phyloP scores from a whole-genome alignment of 129 eudicot genomes.

The Ambrosia trifida region DNA sequence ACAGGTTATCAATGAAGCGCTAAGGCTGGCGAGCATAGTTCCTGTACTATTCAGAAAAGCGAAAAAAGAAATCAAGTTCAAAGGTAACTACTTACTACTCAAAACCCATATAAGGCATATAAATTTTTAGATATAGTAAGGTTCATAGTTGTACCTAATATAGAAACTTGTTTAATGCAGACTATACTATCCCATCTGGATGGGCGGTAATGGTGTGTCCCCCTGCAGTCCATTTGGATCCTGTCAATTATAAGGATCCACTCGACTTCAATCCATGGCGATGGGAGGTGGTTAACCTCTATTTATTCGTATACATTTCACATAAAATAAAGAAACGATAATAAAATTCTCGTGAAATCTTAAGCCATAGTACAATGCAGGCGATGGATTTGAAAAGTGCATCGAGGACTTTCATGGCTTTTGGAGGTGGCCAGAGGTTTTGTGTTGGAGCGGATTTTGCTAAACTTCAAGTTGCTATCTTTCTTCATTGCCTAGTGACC shows the following conservation, averaged over 20 bases:
- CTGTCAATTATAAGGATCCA: conserved; percentile 59
- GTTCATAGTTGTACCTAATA: background rate
- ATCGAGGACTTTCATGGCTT: conserved; percentile 80
- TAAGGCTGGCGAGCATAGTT: conserved; percentile 71
- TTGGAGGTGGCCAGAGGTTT: conserved; percentile 93
- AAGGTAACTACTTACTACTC: conserved; percentile 39
- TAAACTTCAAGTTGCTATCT: conserved; percentile 71
- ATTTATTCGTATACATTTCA: background rate
- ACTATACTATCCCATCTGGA: conserved; percentile 80
- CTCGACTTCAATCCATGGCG: conserved; percentile 76
- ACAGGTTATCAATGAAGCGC: conserved; percentile 82
- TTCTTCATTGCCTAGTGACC: conserved; percentile 75
- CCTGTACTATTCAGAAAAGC: conserved; percentile 80
- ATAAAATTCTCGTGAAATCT: background rate
- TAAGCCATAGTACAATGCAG: conserved; percentile 36
- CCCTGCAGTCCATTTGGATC: conserved; percentile 77
- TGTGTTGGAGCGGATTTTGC: conserved; percentile 86
- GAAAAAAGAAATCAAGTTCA: conserved; percentile 55
- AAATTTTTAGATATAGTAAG: background rate
- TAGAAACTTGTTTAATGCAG: conserved; percentile 33
- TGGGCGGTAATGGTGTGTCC: conserved; percentile 87
- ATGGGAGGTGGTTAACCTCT: conserved; percentile 68
- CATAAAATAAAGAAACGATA: background rate
- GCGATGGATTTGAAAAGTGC: conserved; percentile 56
- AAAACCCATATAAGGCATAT: no score